These are phyloP conservation scores for Cytidiella melzeri DNA, from an alignment of 768 basidiomycete genomes.

Conservation along the genomic window DNA sequence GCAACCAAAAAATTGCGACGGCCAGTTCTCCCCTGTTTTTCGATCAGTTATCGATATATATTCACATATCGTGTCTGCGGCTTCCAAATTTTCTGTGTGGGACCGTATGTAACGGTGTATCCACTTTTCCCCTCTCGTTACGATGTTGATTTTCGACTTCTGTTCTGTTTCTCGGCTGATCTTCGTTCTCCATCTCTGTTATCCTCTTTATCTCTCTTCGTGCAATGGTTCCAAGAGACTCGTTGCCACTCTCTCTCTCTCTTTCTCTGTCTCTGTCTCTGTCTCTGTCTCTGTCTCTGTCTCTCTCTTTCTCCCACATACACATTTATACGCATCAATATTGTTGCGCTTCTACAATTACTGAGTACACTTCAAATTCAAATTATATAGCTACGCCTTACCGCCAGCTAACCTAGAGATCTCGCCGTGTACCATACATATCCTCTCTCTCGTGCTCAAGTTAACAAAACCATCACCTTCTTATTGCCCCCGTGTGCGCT, in stretches of 20 bases:
- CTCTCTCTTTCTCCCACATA: slow-evolving; percentile 6
- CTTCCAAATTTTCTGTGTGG: slow-evolving; percentile 8
- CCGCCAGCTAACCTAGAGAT: slow-evolving; percentile 10
- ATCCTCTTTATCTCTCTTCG: slow-evolving; percentile 4
- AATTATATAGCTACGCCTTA: slow-evolving; percentile 1
- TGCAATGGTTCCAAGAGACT: no score
- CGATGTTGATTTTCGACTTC: background rate
- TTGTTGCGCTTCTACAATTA: slow-evolving; percentile 7
- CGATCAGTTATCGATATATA: background rate
- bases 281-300: slow-evolving; percentile 5
- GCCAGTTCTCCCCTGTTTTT: background rate
- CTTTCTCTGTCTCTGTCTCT: background rate
- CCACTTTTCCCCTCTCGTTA: slow-evolving; percentile 11
- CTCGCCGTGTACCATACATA: slow-evolving; percentile 14
- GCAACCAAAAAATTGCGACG: slow-evolving; percentile 5
- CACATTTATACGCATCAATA: slow-evolving; percentile 7
- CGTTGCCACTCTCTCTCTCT: background rate
- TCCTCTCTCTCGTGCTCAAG: slow-evolving; percentile 9
- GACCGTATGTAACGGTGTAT: slow-evolving; percentile 13
- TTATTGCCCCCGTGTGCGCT: no score
- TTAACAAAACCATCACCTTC: no score
- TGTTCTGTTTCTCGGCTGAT: background rate
- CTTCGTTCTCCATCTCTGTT: slow-evolving; percentile 5
- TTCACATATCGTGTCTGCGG: background rate
- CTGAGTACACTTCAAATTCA: background rate